phyloP scores from a whole-genome alignment of 768 basidiomycete genomes.

The Hericium rajendrae region DNA sequence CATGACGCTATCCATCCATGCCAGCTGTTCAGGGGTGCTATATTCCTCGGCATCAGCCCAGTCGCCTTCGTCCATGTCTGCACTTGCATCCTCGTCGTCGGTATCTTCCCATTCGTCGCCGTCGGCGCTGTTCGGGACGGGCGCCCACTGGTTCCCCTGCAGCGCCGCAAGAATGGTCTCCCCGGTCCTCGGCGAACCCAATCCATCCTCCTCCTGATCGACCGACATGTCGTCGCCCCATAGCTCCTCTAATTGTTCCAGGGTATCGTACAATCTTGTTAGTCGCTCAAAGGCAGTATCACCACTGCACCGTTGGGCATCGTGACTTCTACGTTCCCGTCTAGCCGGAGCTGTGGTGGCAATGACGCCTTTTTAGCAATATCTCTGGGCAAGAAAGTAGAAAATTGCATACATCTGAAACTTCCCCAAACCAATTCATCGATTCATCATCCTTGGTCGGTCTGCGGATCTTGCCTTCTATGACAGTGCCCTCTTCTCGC shows the following conservation, averaged over 20 bases:
- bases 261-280: conserved; percentile 70
- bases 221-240: conserved; percentile 38
- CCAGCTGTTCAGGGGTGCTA: conserved; percentile 1
- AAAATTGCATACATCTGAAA: conserved; percentile 46
- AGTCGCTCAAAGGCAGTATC: conserved; percentile 55
- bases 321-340: conserved; percentile 65
- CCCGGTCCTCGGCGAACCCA: conserved; percentile 28
- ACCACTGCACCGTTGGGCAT: conserved; percentile 46
- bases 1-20: background rate
- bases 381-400: background rate
- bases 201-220: conserved; percentile 20
- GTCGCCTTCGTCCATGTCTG: conserved; percentile 6
- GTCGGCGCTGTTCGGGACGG: conserved; percentile 16
- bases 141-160: conserved; percentile 17
- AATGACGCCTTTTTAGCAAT: background rate
- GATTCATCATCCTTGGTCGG: conserved; percentile 30
- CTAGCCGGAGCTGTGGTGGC: conserved; percentile 48
- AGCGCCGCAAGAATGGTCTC: no score
- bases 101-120: conserved; percentile 25
- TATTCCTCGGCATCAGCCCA: conserved; percentile 9
- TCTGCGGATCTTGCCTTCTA: conserved; percentile 35
- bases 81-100: conserved; percentile 20
- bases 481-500: conserved; percentile 23
- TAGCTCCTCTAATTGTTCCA: conserved; percentile 66
- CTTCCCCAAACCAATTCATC: conserved; percentile 82